These are phyloP conservation scores for Ottelia alismoides DNA, from an alignment of 106 monocot species.

Conservation along the genomic window DNA sequence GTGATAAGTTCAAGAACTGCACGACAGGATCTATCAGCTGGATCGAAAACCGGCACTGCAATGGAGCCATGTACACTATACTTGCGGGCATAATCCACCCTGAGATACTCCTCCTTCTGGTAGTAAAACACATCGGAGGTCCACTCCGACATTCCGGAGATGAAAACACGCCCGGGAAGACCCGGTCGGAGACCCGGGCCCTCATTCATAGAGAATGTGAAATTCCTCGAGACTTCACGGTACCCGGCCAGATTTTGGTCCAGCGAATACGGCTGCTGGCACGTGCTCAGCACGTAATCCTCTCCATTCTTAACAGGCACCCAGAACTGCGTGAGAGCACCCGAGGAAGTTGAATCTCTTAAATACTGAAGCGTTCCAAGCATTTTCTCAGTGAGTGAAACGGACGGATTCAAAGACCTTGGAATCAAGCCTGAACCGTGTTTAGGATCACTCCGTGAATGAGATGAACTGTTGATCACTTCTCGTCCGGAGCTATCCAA, in stretches of 20 bases:
- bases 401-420: conserved; percentile 15
- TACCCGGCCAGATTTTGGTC: conserved; percentile 70
- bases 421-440: conserved; percentile 15
- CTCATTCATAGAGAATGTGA: conserved; percentile 47
- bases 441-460: conserved; percentile 1
- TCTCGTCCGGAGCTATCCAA: conserved; percentile 3
- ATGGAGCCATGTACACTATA: conserved; percentile 68
- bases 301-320: conserved; percentile 51
- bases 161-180: conserved; percentile 84
- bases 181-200: conserved; percentile 38
- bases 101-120: conserved; percentile 55
- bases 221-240: conserved; percentile 72
- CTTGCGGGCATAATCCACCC: conserved; percentile 39
- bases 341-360: conserved; percentile 47
- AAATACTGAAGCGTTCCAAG: conserved; percentile 57
- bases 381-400: conserved; percentile 57
- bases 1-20: conserved; percentile 94
- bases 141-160: conserved; percentile 76
- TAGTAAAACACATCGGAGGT: conserved; percentile 76
- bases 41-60: conserved; percentile 67
- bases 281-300: conserved; percentile 50
- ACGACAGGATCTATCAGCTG: conserved; percentile 31
- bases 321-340: conserved; percentile 87
- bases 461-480: background rate
- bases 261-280: conserved; percentile 69